A percentile compares a stretch with the other conserved stretches of the same genome.
Conservation (phyloP, 768 basidiomycete genomes). For the Fomitopsis serialis region DNA sequence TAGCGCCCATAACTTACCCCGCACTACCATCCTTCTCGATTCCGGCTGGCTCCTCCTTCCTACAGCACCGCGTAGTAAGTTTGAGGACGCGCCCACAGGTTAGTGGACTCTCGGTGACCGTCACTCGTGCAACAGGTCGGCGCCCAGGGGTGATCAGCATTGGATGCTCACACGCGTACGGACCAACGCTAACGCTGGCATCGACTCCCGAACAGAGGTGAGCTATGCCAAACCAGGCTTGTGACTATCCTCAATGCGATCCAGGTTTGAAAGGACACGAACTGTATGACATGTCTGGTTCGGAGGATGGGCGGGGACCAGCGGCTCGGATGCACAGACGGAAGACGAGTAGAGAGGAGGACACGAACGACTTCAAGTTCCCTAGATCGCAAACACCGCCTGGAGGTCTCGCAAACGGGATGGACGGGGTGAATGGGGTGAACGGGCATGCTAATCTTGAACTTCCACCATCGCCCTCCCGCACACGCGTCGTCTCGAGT, state of each 20-base stretch:
- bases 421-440: not conserved
- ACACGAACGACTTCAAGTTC: constrained; percentile 18
- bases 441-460: not conserved
- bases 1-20: not conserved
- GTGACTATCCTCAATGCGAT: not conserved
- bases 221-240: not conserved
- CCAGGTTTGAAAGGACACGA: too few relatives aligned
- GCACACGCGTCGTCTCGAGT: constrained; percentile 20
- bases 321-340: constrained; percentile 26
- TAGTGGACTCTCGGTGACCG: not conserved
- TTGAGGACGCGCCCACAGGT: not conserved
- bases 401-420: constrained; percentile 8
- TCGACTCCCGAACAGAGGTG: not conserved
- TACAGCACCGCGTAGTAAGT: not conserved
- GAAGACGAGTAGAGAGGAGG: constrained; percentile 33
- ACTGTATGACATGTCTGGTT: constrained; percentile 4
- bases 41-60: not conserved
- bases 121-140: not conserved
- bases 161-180: too few relatives aligned
- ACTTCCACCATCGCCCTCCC: not conserved
- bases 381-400: constrained; percentile 4
- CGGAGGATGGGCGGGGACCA: not conserved
- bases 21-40: not conserved
- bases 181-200: not conserved
- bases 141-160: not conserved